Evolutionary conservation across 179 eudicot genomes (phyloP).

Genomic region (Pouteria campechiana): DNA sequence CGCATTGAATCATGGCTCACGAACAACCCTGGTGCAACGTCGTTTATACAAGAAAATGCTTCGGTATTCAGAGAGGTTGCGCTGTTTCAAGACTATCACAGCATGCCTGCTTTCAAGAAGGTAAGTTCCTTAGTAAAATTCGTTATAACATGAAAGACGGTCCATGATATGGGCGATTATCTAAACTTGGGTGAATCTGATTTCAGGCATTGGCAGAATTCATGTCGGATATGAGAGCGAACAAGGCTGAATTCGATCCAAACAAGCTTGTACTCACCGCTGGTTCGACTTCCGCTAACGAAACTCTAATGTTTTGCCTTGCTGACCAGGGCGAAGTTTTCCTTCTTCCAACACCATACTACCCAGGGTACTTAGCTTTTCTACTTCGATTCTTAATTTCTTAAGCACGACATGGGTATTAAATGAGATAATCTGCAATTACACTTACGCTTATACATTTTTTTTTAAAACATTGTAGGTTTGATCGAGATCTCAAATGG

Average conservation of each 20-base stretch:
- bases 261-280: slow-evolving; percentile 35
- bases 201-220: slow-evolving; percentile 25
- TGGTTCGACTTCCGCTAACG: slow-evolving; percentile 44
- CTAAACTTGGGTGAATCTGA: neutral
- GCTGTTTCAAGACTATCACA: slow-evolving; percentile 47
- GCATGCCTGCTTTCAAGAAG: slow-evolving; percentile 35
- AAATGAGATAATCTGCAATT: neutral
- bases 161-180: neutral
- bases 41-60: slow-evolving; percentile 15
- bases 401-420: no score
- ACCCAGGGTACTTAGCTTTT: slow-evolving; percentile 32
- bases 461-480: slow-evolving; percentile 10
- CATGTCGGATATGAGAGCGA: slow-evolving; percentile 30
- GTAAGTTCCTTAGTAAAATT: slow-evolving; percentile 7
- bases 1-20: slow-evolving; percentile 38
- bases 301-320: slow-evolving; percentile 39
- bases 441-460: neutral
- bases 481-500: slow-evolving; percentile 46
- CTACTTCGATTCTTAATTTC: neutral
- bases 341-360: slow-evolving; percentile 39
- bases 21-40: slow-evolving; percentile 13
- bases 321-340: slow-evolving; percentile 42
- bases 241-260: slow-evolving; percentile 25
- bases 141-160: neutral
- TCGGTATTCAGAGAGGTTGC: slow-evolving; percentile 37